Base-by-base conservation (phyloP, 306 rosid species). In the Prosopis cineraria region DNA sequence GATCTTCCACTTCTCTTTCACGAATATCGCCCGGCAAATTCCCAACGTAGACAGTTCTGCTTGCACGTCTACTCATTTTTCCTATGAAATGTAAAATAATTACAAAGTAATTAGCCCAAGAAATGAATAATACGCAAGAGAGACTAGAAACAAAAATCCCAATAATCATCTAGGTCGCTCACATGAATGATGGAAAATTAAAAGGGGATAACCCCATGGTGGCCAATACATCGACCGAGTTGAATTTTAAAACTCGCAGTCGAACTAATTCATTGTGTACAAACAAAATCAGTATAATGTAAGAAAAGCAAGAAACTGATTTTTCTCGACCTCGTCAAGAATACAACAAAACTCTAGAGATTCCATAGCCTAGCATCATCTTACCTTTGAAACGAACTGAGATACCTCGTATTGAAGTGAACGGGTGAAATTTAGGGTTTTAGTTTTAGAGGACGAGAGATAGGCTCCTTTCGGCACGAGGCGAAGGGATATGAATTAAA, bases 11-110 rank as follows among this genome's bases (percentile, higher is more conserved):
- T 86, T 96, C 99, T 79, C 96, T 91, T 87, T 96, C 99, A 64
- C 98, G 99, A 65, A 96, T 91, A 82, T 96, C 99, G 25, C 98
- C 99, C 10, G 99, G 99, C 12, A 96, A 96, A 80, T 96, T 96
- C 64, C 99, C 99, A 33, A 96, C 99, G 83, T 93, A 96, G 24
- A 96, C 85, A 40, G 97, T 93, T 84, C 93, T 90, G 89, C 98
- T 96, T 3, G 91, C 84, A 41, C 93, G 96, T 80, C 97, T 83
- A 56, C 99, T 96, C 98, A 96, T 95, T 68, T 81, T 84, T 69
- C 84, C 91, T 86, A 50, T 64, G 13, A 16, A 50, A 56, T 53
- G 59, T 1, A n/a, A 55, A 6, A 78, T 6, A 33, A 55, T 50
- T 20, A 33, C n/a, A 70, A 58, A 39, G 16, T 12, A 59, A 79